Base-by-base conservation (phyloP, 129 eudicot species). In the Glebionis coronaria region DNA sequence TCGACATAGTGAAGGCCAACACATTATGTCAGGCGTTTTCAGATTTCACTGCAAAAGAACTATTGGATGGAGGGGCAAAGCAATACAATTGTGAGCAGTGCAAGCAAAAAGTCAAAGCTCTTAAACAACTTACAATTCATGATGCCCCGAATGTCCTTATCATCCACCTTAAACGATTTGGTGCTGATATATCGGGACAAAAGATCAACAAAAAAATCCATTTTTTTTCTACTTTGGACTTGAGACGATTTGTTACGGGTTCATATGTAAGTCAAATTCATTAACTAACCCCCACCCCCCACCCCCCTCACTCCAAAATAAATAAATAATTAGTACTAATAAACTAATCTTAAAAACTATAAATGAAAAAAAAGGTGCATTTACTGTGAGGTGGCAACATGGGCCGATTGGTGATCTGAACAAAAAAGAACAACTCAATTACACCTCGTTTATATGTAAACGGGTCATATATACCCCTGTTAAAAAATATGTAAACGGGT, bases 141-240 rank as follows among this genome's bases (percentile, higher is more conserved):
- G 68, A 85, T 71, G 87, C 92, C 49, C 92, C 92, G 28, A 66
- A 80, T 60, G 91, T 83, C 38, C 90, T 85, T 16, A 65, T 85
- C 31, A 70, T 88, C 46, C 92, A 88, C 82, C 80, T 88, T 27
- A 88, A 88, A 81, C 82, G 96, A 15, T 88, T 88, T 70, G 78
- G 87, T 61, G 78, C 95, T 13, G 81, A 80, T 77, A 28, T 69
- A 20, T 74, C 61, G 14, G 87, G 96, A 6, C 87, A 82, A 63
- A 88, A 88, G 78, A 85, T 88, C 55, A 74, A 88, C 72, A 88
- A 77, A 68, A 79, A 66, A 73, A 20, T 59, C 8, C 4, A 12
- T 14, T 59, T 59, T 29, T 12, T 1, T 28, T 4, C 45, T 27
- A 59, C 23, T 14, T 59, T 59, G 45, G 14, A 59, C 44, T 59